phyloP scores from a whole-genome alignment of 2,329 filamentous ascomycete genomes.

The Trichophyton mentagrophytes region DNA sequence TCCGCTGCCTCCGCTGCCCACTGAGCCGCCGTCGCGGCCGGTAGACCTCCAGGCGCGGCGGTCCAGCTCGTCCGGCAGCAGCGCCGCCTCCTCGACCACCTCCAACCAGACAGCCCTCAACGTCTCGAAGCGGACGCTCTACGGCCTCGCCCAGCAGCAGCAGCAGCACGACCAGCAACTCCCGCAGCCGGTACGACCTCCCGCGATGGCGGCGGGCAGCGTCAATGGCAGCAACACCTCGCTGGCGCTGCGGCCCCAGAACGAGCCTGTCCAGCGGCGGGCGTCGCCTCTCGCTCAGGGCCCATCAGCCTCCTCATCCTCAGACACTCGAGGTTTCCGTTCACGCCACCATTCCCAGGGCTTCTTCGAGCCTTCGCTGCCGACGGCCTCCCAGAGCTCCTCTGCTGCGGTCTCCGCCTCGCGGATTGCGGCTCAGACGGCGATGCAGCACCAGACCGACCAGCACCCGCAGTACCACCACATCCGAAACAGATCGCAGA shows the following conservation, averaged over 20 bases:
- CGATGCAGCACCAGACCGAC: constrained; percentile 43
- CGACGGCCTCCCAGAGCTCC: constrained; percentile 35
- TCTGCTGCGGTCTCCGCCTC: constrained; percentile 41
- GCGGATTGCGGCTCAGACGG: constrained; percentile 53
- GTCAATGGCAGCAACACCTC: constrained; percentile 25
- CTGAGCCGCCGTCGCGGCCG: constrained; percentile 12
- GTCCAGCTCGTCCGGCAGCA: constrained; percentile 34
- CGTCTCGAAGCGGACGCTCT: constrained; percentile 27
- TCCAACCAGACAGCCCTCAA: constrained; percentile 35
- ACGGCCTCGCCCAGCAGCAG: constrained; percentile 21
- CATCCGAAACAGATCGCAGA: constrained; percentile 44
- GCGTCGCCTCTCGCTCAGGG: constrained; percentile 24
- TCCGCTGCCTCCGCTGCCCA: constrained; percentile 12
- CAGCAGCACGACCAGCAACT: constrained; percentile 11
- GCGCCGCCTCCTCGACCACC: constrained; percentile 33
- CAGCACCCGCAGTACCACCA: constrained; percentile 18
- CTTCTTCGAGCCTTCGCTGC: constrained; percentile 54
- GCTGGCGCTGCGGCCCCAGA: constrained; percentile 28
- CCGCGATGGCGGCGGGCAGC: constrained; percentile 17
- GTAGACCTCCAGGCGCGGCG: constrained; percentile 19
- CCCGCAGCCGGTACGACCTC: constrained; percentile 15
- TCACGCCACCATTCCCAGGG: constrained; percentile 48
- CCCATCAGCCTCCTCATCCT: constrained; percentile 15
- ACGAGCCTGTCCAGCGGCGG: constrained; percentile 24
- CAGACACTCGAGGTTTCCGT: constrained; percentile 29